Evolutionary conservation across 176 grass and related monocot species (phyloP).

Genomic region (Aegilops bicornis): DNA sequence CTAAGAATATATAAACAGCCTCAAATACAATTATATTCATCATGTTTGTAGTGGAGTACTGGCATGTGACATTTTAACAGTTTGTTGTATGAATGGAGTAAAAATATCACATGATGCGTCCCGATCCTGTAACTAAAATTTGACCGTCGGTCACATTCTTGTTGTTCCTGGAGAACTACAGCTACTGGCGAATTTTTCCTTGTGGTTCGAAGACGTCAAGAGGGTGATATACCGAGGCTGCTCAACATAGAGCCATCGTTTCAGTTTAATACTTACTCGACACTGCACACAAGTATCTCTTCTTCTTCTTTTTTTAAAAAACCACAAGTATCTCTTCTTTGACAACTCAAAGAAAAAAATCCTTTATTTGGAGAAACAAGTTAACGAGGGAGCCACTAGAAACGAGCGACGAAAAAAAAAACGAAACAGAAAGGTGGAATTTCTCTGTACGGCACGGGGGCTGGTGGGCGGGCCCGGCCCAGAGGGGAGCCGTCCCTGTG

Average conservation of each 20-base stretch:
- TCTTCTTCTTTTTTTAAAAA: not conserved
- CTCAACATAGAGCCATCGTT: not conserved
- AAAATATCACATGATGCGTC: not conserved
- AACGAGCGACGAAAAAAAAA: not conserved
- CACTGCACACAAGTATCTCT: not conserved
- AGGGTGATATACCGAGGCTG: not conserved
- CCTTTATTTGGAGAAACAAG: too few relatives aligned
- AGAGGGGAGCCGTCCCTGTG: not conserved
- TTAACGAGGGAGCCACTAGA: too few relatives aligned
- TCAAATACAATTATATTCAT: too few relatives aligned
- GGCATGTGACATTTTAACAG: too few relatives aligned
- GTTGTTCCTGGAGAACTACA: not conserved
- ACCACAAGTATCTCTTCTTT: not conserved
- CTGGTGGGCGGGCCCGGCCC: constrained; percentile 1
- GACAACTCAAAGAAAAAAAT: too few relatives aligned
- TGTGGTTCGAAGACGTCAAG: not conserved
- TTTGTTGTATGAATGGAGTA: too few relatives aligned
- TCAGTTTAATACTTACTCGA: not conserved
- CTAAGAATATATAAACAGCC: not conserved
- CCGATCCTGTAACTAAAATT: not conserved
- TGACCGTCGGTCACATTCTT: not conserved
- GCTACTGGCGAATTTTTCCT: too few relatives aligned
- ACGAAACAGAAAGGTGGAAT: not conserved
- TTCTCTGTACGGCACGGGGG: not conserved
- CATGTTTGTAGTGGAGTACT: too few relatives aligned